Conservation (phyloP, 2,329 filamentous ascomycete genomes). For the Talaromyces sp. region DNA sequence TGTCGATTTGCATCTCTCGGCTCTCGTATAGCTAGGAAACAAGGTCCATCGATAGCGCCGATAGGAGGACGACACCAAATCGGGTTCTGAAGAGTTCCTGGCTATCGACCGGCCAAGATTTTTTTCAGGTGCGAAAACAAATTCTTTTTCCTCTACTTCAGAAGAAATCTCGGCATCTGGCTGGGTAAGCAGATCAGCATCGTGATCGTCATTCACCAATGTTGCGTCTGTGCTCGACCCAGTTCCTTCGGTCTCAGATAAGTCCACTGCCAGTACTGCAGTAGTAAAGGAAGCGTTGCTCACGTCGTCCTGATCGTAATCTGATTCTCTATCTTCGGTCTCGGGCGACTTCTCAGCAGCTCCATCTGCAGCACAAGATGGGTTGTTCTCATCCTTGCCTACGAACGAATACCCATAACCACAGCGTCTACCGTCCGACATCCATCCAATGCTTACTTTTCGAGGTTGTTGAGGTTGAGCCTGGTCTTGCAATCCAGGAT, state of each 20-base stretch:
- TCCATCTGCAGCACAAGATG: background rate
- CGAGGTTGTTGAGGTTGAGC: constrained; percentile 21
- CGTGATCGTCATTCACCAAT: background rate
- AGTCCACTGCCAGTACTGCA: background rate
- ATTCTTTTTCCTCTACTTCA: background rate
- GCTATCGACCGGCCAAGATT: background rate
- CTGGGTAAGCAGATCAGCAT: background rate
- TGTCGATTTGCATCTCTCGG: constrained; percentile 19
- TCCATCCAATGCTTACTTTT: constrained; percentile 41
- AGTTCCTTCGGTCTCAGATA: background rate
- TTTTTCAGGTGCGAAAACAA: background rate
- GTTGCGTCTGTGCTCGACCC: background rate
- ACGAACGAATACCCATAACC: constrained; percentile 41
- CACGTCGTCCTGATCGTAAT: constrained; percentile 19
- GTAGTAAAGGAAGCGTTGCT: background rate
- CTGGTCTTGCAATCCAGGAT: background rate
- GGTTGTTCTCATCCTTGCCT: constrained; percentile 21
- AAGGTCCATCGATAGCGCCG: constrained; percentile 23
- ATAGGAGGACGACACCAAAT: background rate
- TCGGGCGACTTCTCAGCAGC: background rate
- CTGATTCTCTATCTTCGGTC: background rate
- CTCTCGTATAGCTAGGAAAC: constrained; percentile 22
- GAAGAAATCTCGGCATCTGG: background rate
- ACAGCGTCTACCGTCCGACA: constrained; percentile 38
- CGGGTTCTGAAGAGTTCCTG: background rate